Conservation (phyloP, 2,329 filamentous ascomycete species). For the Botrytis cinerea region DNA sequence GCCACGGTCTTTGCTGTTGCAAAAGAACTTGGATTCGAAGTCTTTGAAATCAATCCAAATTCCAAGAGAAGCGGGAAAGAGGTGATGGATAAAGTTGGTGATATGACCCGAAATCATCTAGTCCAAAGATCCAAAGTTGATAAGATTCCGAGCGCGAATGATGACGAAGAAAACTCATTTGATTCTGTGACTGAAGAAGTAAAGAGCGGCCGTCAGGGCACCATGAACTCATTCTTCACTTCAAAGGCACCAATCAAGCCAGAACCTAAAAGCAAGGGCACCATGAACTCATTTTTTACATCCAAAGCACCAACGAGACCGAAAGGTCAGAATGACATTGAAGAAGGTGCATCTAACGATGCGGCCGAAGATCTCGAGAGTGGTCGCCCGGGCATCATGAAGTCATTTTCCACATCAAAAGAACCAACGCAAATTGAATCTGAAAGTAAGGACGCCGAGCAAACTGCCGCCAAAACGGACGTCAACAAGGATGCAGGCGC, state of each 20-base stretch:
- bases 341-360: constrained; percentile 46
- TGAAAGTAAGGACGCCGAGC: constrained; percentile 36
- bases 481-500: constrained; percentile 11
- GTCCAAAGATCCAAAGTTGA: constrained; percentile 59
- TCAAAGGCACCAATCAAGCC: constrained; percentile 45
- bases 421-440: constrained; percentile 34
- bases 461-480: constrained; percentile 33
- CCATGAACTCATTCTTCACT: constrained; percentile 80
- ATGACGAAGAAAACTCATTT: constrained; percentile 41
- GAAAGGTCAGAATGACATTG: constrained; percentile 28
- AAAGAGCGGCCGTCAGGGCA: constrained; percentile 72
- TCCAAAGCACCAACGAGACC: constrained; percentile 45
- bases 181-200: constrained; percentile 58
- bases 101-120: constrained; percentile 95
- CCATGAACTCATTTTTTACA: constrained; percentile 80
- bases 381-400: constrained; percentile 77
- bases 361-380: constrained; percentile 61
- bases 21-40: constrained; percentile 86
- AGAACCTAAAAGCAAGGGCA: constrained; percentile 44
- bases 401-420: constrained; percentile 73
- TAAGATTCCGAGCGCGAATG: constrained; percentile 38
- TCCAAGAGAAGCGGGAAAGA: constrained; percentile 85
- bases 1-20: constrained; percentile 89
- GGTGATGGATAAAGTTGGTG: constrained; percentile 85
- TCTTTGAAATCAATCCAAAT: constrained; percentile 91